Percentiles rank a stretch among this genome's conserved stretches.
phyloP scores from a whole-genome alignment of 2,329 filamentous ascomycete species.

The Alternaria arborescens region DNA sequence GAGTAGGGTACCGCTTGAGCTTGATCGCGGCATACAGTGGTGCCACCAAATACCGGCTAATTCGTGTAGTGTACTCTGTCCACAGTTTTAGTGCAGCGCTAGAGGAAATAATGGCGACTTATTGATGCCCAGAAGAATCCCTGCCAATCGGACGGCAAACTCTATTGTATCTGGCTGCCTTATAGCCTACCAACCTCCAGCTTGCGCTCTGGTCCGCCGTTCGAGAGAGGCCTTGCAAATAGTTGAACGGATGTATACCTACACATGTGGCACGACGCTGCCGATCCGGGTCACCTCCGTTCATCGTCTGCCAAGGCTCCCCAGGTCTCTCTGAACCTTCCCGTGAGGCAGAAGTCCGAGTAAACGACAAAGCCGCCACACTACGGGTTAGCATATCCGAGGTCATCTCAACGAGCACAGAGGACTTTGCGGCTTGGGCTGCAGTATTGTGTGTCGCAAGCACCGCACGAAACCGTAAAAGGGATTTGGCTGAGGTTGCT shows the following conservation, averaged over 20 bases:
- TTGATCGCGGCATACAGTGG: neutral
- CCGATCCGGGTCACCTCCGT: neutral
- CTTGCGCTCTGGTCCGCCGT: neutral
- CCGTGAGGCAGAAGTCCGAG: neutral
- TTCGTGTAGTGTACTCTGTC: neutral
- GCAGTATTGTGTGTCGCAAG: neutral
- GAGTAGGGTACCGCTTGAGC: neutral
- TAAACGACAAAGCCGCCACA: neutral
- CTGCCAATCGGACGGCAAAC: neutral
- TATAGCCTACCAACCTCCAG: neutral
- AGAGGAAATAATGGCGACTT: neutral
- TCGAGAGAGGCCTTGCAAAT: neutral
- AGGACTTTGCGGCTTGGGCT: neutral
- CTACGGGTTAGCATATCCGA: neutral
- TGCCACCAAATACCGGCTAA: slow-evolving; percentile 2
- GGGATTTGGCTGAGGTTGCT: neutral
- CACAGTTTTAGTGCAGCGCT: neutral
- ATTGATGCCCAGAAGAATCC: neutral
- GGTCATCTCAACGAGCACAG: neutral
- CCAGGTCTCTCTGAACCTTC: neutral
- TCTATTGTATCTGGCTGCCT: neutral
- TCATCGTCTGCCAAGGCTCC: neutral
- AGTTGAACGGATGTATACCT: neutral
- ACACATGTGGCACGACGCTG: neutral
- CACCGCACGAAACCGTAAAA: neutral